Conservation (phyloP, 768 basidiomycete genomes). For the Boletus huronensis region DNA sequence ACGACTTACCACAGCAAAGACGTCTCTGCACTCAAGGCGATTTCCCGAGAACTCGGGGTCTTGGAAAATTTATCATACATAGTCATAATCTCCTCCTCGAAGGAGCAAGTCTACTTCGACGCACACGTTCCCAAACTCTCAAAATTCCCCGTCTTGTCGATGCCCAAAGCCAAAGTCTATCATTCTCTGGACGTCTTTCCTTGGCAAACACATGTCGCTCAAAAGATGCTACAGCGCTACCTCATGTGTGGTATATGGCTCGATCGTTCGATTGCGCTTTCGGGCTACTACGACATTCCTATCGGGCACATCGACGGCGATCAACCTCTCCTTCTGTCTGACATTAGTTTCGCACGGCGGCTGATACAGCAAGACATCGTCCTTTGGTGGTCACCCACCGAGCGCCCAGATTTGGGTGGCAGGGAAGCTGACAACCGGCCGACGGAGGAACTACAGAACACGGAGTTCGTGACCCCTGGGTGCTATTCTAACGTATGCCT, state of each 20-base stretch:
- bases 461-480: conserved; percentile 82
- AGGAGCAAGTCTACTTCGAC: conserved; percentile 83
- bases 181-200: conserved; percentile 80
- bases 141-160: conserved; percentile 85
- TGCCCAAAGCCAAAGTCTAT: conserved; percentile 74
- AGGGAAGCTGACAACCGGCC: conserved; percentile 81
- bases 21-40: conserved; percentile 72
- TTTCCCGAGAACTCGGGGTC: conserved; percentile 82
- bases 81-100: conserved; percentile 81
- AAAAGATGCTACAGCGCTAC: conserved; percentile 84
- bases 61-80: conserved; percentile 71
- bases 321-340: conserved; percentile 80
- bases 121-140: conserved; percentile 60
- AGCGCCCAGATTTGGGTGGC: conserved; percentile 90
- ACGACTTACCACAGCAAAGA: conserved; percentile 80
- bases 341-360: conserved; percentile 87
- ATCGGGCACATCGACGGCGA: conserved; percentile 92
- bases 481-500: conserved; percentile 92
- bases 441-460: conserved; percentile 73
- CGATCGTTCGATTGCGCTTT: conserved; percentile 71
- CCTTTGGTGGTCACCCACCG: conserved; percentile 94
- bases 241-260: conserved; percentile 76
- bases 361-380: conserved; percentile 85
- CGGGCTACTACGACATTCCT: conserved; percentile 90
- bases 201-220: conserved; percentile 81